Evolutionary conservation across 257 asterid genomes (phyloP).

Genomic region (Penstemon davidsonii): DNA sequence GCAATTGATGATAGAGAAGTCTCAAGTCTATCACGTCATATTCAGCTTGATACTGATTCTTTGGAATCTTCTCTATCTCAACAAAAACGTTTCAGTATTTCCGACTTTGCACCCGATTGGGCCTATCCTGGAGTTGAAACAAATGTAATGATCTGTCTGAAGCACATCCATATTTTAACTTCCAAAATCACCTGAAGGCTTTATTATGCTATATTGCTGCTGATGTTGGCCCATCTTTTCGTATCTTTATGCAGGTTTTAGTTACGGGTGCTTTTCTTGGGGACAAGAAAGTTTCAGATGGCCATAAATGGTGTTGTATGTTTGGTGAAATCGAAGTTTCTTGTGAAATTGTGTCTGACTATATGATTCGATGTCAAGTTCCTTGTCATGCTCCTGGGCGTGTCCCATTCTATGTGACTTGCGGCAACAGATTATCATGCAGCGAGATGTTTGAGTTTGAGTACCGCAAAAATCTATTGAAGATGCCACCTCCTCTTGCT

Average conservation of each 20-base stretch:
- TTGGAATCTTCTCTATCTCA: conserved; percentile 29
- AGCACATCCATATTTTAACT: neutral
- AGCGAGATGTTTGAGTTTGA: conserved; percentile 39
- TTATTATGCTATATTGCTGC: neutral
- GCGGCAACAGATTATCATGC: conserved; percentile 36
- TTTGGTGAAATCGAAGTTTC: conserved; percentile 39
- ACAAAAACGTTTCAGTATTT: conserved; percentile 31
- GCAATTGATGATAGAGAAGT: conserved; percentile 26
- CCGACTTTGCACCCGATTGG: conserved; percentile 35
- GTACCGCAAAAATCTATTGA: conserved; percentile 22
- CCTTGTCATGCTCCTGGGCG: conserved; percentile 34
- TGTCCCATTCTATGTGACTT: conserved; percentile 36
- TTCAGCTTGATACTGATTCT: conserved; percentile 32
- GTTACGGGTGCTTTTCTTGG: conserved; percentile 32
- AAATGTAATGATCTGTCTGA: conserved; percentile 11
- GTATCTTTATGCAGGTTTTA: conserved; percentile 21
- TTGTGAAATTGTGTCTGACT: conserved; percentile 28
- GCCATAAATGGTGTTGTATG: conserved; percentile 35
- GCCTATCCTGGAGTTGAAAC: conserved; percentile 34
- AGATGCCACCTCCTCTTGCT: conserved; percentile 7
- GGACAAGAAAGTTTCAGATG: conserved; percentile 15
- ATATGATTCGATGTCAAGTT: conserved; percentile 30
- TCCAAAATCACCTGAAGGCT: neutral
- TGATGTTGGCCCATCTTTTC: neutral
- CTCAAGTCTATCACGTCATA: conserved; percentile 24